A percentile compares a stretch with the other conserved stretches of the same genome.
phyloP scores from a whole-genome alignment of 2,329 filamentous ascomycete species.

The Coleophoma crateriformis region DNA sequence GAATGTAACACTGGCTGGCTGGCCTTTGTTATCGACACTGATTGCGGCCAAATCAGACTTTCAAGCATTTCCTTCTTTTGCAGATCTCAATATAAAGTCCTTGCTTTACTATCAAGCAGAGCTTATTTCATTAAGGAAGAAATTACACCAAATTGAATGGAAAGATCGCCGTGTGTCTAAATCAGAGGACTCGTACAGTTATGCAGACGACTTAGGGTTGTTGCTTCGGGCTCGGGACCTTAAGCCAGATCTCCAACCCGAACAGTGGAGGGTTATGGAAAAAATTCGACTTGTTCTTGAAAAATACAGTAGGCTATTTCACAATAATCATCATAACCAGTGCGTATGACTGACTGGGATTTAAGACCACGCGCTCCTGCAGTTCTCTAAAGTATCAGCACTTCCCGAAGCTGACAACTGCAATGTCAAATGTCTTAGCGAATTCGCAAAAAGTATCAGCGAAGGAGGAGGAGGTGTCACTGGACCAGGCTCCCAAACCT shows the following conservation, averaged over 20 bases:
- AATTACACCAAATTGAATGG: conserved; percentile 9
- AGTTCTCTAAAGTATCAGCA: conserved; percentile 5
- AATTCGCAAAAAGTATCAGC: not conserved
- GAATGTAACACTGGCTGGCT: not conserved
- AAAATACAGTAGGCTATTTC: conserved; percentile 10
- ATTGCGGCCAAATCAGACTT: not conserved
- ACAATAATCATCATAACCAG: not conserved
- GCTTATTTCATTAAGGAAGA: not conserved
- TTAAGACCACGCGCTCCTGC: conserved; percentile 10
- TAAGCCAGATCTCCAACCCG: not conserved
- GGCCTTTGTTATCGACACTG: not conserved
- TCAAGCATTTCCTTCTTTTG: conserved; percentile 9
- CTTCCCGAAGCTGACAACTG: conserved; percentile 8
- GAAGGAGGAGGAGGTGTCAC: not conserved
- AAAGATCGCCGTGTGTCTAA: conserved; percentile 1
- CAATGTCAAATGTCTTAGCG: conserved; percentile 6
- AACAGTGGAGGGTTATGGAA: conserved; percentile 6
- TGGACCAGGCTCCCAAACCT: conserved; percentile 1
- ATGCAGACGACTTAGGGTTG: too few species aligned
- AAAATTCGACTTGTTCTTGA: conserved; percentile 9
- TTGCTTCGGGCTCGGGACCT: too few species aligned
- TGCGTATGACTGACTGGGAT: not conserved
- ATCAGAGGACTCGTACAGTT: too few species aligned
- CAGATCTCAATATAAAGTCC: conserved; percentile 12
- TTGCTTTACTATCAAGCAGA: conserved; percentile 15